Evolutionary conservation across 2,329 filamentous ascomycete species (phyloP).

Genomic region (Nemania diffusa): DNA sequence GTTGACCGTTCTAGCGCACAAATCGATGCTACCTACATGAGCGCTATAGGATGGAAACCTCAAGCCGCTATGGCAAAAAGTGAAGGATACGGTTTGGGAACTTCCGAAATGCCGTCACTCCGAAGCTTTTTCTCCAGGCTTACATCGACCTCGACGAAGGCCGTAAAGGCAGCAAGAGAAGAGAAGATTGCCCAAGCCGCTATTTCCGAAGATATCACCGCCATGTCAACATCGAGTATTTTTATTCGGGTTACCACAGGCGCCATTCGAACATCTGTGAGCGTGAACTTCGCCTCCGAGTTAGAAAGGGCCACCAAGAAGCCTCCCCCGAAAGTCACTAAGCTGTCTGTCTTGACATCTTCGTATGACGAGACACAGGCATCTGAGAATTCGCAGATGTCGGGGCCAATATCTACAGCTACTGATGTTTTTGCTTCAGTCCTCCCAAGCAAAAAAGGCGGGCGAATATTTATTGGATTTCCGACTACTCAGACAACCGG

Average conservation of each 20-base stretch:
- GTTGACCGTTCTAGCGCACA: conserved; percentile 89
- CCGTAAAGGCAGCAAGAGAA: conserved; percentile 67
- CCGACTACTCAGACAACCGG: conserved; percentile 97
- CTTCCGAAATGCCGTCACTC: conserved; percentile 69
- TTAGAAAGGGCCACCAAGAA: conserved; percentile 97
- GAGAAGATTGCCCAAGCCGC: conserved; percentile 71
- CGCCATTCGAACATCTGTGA: conserved; percentile 79
- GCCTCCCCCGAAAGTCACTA: conserved; percentile 87
- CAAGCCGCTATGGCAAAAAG: conserved; percentile 56
- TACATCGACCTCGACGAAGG: conserved; percentile 65
- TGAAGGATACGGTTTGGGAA: conserved; percentile 61
- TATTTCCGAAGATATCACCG: conserved; percentile 77
- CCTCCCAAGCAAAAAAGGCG: conserved; percentile 83
- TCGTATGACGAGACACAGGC: conserved; percentile 85
- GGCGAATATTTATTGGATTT: conserved; percentile 96
- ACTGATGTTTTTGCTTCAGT: conserved; percentile 90
- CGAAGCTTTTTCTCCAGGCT: conserved; percentile 83
- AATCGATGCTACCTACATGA: conserved; percentile 91
- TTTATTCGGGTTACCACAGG: conserved; percentile 91
- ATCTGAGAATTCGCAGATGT: conserved; percentile 64
- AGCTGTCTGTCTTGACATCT: conserved; percentile 87
- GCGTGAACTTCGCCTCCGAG: conserved; percentile 79
- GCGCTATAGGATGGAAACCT: conserved; percentile 85
- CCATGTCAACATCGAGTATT: conserved; percentile 78
- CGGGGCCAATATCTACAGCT: conserved; percentile 63